Percentiles rank a stretch among this genome's conserved stretches.
Evolutionary conservation across 495 filamentous ascomycete genomes (phyloP).

Genomic region (Apodospora peruviana): DNA sequence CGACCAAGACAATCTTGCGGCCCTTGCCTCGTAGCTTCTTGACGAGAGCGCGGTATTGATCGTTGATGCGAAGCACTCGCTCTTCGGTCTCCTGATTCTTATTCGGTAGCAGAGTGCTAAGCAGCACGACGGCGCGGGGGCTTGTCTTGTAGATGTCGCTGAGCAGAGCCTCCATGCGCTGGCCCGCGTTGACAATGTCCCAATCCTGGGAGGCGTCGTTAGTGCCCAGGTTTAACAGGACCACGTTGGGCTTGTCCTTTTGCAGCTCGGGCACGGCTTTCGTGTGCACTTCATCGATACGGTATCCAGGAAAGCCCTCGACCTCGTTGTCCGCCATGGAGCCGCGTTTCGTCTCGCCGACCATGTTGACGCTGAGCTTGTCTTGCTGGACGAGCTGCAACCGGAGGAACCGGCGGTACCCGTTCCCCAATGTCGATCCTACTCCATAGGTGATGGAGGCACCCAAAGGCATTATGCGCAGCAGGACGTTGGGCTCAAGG

Average conservation of each 20-base stretch:
- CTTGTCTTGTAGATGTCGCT: conserved; percentile 31
- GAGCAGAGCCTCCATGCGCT: conserved; percentile 31
- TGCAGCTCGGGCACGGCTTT: conserved; percentile 24
- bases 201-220: conserved; percentile 36
- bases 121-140: conserved; percentile 39
- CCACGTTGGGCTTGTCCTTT: conserved; percentile 39
- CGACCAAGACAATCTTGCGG: conserved; percentile 38
- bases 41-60: conserved; percentile 30
- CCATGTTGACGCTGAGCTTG: conserved; percentile 43
- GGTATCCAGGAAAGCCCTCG: conserved; percentile 45
- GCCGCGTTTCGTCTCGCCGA: conserved; percentile 40
- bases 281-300: conserved; percentile 39
- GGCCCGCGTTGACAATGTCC: conserved; percentile 24
- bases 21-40: conserved; percentile 21
- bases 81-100: conserved; percentile 12
- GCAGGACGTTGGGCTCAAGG: conserved; percentile 16
- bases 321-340: conserved; percentile 48
- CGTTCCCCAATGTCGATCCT: conserved; percentile 27
- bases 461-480: conserved; percentile 50
- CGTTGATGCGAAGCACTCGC: conserved; percentile 32
- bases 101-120: conserved; percentile 46
- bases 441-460: conserved; percentile 52
- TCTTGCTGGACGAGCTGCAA: conserved; percentile 16
- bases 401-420: conserved; percentile 30
- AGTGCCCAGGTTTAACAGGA: conserved; percentile 45